Conservation (phyloP, 2,329 filamentous ascomycete genomes). For the Tolypocladium amazonense region DNA sequence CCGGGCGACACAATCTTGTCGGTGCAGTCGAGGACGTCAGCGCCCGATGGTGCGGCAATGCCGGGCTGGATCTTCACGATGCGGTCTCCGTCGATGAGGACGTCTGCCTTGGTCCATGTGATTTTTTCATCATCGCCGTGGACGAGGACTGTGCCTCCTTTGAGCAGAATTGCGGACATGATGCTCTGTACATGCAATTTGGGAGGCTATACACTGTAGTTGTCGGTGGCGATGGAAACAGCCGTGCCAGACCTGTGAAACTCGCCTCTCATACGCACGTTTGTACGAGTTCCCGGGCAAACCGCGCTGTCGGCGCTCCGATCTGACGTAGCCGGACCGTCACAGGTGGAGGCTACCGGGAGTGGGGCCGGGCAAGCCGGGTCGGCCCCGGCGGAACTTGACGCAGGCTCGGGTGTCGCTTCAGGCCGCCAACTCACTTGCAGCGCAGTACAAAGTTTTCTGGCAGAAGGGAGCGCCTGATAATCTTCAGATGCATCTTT, state of each 20-base stretch:
- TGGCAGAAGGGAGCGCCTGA: no score
- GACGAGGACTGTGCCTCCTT: not conserved
- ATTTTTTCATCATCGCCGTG: not conserved
- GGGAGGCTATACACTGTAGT: not conserved
- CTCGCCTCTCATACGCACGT: not conserved
- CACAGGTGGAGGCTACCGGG: not conserved
- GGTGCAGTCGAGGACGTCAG: slow-evolving; percentile 25
- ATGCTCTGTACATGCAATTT: not conserved
- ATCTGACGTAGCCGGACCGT: not conserved
- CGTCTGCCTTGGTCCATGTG: not conserved
- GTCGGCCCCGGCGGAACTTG: not conserved
- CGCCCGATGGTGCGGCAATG: not conserved
- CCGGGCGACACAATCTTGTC: slow-evolving; percentile 28
- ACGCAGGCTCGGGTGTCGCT: no score
- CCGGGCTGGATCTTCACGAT: not conserved
- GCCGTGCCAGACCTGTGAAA: not conserved
- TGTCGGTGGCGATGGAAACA: not conserved
- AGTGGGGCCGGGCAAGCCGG: not conserved
- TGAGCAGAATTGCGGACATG: not conserved
- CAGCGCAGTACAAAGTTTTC: no score
- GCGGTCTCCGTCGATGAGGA: not conserved
- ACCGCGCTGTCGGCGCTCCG: not conserved
- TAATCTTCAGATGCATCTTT: no score
- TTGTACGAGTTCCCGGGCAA: no score
- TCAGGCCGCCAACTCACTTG: no score